Evolutionary conservation across 2,329 filamentous ascomycete genomes (phyloP).

Genomic region (Beauveria varroae): DNA sequence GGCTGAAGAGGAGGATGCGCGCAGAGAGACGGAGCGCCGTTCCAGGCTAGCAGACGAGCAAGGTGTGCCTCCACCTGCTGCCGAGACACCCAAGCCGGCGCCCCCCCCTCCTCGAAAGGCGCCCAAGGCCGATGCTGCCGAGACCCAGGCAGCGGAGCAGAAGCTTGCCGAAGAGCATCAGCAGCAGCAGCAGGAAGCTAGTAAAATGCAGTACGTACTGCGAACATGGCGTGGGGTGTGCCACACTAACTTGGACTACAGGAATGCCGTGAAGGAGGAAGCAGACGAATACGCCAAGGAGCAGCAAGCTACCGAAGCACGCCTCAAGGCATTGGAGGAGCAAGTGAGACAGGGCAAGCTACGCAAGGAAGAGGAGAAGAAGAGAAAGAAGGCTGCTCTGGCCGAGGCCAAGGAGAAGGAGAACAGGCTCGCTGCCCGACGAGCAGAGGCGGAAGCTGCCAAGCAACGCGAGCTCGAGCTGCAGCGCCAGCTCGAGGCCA

Average conservation of each 20-base stretch:
- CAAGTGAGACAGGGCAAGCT: conserved; percentile 90
- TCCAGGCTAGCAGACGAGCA: conserved; percentile 75
- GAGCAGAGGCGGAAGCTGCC: conserved; percentile 86
- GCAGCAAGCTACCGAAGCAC: conserved; percentile 71
- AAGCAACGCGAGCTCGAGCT: conserved; percentile 85
- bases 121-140: conserved; percentile 50
- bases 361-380: conserved; percentile 95
- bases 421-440: conserved; percentile 70
- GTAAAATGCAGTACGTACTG: conserved; percentile 71
- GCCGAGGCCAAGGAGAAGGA: conserved; percentile 87
- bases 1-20: conserved; percentile 90
- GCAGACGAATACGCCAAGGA: conserved; percentile 77
- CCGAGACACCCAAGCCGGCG: conserved; percentile 43
- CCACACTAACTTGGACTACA: conserved; percentile 32
- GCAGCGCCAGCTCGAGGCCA: conserved; percentile 73
- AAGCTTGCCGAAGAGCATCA: conserved; percentile 64
- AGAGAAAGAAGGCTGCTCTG: conserved; percentile 78
- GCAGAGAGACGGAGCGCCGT: conserved; percentile 80
- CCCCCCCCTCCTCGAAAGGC: conserved; percentile 75
- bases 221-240: background rate
- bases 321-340: conserved; percentile 83
- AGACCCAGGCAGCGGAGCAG: conserved; percentile 56
- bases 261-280: conserved; percentile 64
- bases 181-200: conserved; percentile 64
- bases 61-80: conserved; percentile 50